Conservation (phyloP, 768 basidiomycete genomes). For the Tylopilus plumbeoviolaceoides region DNA sequence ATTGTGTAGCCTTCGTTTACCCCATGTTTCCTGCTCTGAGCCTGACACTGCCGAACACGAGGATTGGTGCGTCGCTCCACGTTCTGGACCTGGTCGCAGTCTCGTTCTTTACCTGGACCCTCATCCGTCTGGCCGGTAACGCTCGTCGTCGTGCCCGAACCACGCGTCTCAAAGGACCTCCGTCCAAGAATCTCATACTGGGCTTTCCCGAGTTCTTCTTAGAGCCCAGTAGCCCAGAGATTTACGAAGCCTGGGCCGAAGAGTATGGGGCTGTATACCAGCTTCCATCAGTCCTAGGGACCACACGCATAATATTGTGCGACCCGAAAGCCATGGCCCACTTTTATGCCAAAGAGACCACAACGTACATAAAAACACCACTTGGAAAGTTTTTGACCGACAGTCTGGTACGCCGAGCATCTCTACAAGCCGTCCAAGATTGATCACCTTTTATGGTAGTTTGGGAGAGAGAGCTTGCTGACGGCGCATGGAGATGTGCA, state of each 20-base stretch:
- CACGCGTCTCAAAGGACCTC: conserved; percentile 42
- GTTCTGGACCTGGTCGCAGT: conserved; percentile 9
- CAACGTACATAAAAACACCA: no score
- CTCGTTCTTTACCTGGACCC: conserved; percentile 13
- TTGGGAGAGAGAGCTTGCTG: no score
- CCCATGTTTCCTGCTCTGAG: not conserved
- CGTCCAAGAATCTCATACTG: conserved; percentile 38
- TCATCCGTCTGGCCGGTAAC: conserved; percentile 12
- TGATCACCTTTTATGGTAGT: no score
- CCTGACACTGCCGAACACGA: conserved; percentile 1
- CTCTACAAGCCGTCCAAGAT: no score
- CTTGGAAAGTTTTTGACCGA: conserved; percentile 33
- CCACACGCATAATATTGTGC: no score
- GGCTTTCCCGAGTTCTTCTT: conserved; percentile 31
- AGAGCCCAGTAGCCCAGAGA: conserved; percentile 27
- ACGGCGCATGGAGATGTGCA: no score
- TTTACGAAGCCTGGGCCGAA: conserved; percentile 46
- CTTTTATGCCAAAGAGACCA: no score
- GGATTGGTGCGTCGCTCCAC: not conserved
- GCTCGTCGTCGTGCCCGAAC: conserved; percentile 13
- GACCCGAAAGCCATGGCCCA: no score
- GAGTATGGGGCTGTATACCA: conserved; percentile 40
- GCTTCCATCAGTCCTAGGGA: conserved; percentile 37
- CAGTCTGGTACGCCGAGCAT: conserved; percentile 24
- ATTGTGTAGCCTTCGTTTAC: no score